Evolutionary conservation across 352 stramenopile genomes (phyloP), one percentile per base, ranked within the genome.

Genomic region (Aphanomyces euteiches): DNA sequence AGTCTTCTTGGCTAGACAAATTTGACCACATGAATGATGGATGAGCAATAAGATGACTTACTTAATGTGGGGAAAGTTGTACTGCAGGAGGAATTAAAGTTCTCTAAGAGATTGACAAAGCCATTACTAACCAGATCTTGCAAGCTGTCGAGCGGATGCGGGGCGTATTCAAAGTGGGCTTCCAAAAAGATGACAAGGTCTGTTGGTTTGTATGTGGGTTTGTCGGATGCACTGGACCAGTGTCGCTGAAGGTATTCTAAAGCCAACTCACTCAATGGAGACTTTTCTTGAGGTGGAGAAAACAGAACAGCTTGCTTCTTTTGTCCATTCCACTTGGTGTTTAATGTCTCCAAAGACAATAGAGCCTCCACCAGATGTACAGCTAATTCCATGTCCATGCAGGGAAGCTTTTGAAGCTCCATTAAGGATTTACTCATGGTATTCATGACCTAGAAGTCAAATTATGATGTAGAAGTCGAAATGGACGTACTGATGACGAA

Each of bases 121-220:
- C 82, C 82, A 13, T 80, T 67, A 10, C 84, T 39, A 1, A 77
- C 76, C 7, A 89, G 67, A 10, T 75, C 66, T 71, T 88, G 80
- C 12, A 89, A 72, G 38, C 75, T 82, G 65, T 88, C 78, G 2
- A 89, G 69, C 6, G 78, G 64, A 2, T 87, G 60, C 0, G 61
- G 47, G 36, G 77, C 75, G 48, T 84, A 72, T 21, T 74, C 67
- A n/a, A 89, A 63, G 41, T 85, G 84, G 19, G 71, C 67, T 1
- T 63, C 36, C 0, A 89, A 64, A 3, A 88, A 56, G 15, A 83
- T 48, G 15, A 81, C 75, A 5, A 89, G 41, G 13, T 85, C 75
- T 1, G 74, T 60, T 19, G 57, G 76, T 38, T 82, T 82, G 64
- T 82, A 80, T 10, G 73, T 57, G 39, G 76, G 77, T 56, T 83